phyloP scores from a whole-genome alignment of 148 eudicot genomes.

The Rhododendron mucronatum region DNA sequence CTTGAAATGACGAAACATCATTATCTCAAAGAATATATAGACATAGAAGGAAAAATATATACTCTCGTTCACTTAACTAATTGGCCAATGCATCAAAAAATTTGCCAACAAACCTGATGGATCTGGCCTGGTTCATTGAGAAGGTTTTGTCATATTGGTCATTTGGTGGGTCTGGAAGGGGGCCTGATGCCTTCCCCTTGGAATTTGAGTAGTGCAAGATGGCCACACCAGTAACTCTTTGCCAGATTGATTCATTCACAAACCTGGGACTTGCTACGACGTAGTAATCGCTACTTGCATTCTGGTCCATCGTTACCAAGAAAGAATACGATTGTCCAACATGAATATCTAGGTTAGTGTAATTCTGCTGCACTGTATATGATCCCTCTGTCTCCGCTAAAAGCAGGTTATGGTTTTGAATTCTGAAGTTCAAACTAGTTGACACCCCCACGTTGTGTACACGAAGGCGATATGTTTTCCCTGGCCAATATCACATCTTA shows the following conservation, averaged over 20 bases:
- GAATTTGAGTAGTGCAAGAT: slow-evolving; percentile 84
- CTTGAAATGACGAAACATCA: neutral
- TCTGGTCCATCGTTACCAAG: slow-evolving; percentile 86
- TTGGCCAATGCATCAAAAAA: neutral
- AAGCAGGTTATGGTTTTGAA: slow-evolving; percentile 84
- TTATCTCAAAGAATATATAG: neutral
- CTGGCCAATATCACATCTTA: slow-evolving; percentile 34
- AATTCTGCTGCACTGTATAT: slow-evolving; percentile 92
- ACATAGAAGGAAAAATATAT: neutral
- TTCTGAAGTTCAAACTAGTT: slow-evolving; percentile 92
- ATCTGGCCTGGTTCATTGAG: slow-evolving; percentile 97
- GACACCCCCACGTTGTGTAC: slow-evolving; percentile 92
- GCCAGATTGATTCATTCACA: slow-evolving; percentile 78
- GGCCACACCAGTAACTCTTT: slow-evolving; percentile 86
- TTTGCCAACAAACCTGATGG: slow-evolving; percentile 67
- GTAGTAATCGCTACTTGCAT: slow-evolving; percentile 95
- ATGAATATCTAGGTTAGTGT: slow-evolving; percentile 90
- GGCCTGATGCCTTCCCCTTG: slow-evolving; percentile 89
- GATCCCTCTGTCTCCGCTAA: slow-evolving; percentile 95
- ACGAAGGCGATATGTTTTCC: slow-evolving; percentile 86
- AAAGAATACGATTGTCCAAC: slow-evolving; percentile 99
- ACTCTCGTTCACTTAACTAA: neutral
- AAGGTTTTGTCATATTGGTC: slow-evolving; percentile 85
- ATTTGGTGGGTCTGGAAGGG: slow-evolving; percentile 89
- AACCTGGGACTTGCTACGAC: slow-evolving; percentile 89